Evolutionary conservation across 164 flowering plant species (phyloP).

Genomic region (Vitis rotundifolia): DNA sequence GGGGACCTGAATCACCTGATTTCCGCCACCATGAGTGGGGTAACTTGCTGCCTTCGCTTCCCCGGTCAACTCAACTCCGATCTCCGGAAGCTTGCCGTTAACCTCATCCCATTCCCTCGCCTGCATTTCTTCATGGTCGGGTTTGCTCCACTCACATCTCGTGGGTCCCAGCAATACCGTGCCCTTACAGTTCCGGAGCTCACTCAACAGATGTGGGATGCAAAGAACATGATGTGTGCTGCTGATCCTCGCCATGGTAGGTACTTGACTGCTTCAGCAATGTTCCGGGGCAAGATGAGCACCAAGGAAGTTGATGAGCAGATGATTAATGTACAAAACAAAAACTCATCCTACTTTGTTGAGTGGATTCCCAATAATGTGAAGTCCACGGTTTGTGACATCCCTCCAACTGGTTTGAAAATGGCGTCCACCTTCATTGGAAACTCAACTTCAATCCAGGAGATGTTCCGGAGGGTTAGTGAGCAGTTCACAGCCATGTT

Average conservation of each 20-base stretch:
- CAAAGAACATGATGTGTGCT: too few relatives aligned
- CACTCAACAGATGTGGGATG: too few relatives aligned
- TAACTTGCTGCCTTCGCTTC: slow-evolving; percentile 50
- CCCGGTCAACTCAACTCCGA: too few relatives aligned
- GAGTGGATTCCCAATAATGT: slow-evolving; percentile 62
- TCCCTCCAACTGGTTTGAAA: slow-evolving; percentile 49
- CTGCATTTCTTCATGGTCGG: too few relatives aligned
- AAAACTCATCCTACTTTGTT: too few relatives aligned
- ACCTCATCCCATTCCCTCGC: too few relatives aligned
- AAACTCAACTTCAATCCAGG: slow-evolving; percentile 52
- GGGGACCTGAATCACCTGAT: slow-evolving; percentile 52
- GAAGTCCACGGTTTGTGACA: slow-evolving; percentile 53
- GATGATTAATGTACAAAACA: too few relatives aligned
- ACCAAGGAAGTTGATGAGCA: too few relatives aligned
- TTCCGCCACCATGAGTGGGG: slow-evolving; percentile 59
- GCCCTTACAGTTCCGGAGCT: too few relatives aligned
- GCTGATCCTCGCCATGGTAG: slow-evolving; percentile 33
- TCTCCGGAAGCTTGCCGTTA: too few relatives aligned
- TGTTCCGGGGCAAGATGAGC: slow-evolving; percentile 50
- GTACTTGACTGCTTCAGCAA: slow-evolving; percentile 48
- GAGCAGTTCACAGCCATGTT: slow-evolving; percentile 65
- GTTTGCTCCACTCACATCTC: too few relatives aligned
- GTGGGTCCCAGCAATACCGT: too few relatives aligned
- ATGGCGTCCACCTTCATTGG: slow-evolving; percentile 57
- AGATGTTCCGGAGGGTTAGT: slow-evolving; percentile 54